Base-by-base conservation (phyloP, 768 basidiomycete species). In the Trametes punicea region DNA sequence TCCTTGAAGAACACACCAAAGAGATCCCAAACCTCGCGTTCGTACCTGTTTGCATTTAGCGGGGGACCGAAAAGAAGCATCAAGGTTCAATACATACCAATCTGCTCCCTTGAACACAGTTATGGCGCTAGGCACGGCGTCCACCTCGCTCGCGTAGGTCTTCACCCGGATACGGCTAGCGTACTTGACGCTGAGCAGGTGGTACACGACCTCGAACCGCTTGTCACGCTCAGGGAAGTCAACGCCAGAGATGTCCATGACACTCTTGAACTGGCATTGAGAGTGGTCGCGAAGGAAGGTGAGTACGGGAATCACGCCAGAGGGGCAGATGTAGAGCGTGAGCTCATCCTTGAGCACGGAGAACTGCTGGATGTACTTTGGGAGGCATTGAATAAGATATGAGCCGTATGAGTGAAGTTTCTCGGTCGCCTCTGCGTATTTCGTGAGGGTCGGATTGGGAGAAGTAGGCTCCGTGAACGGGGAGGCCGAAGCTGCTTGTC, bases 361-460 rank as follows among this genome's bases (percentile, higher is more conserved):
- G 79, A 96, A 98, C 72, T 98, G 97, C 73, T 98, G 96, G 69
- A 99, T 84, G 77, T 85, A 97, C 77, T 97, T 98, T 50, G 96
- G 96, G 21, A 98, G 84, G 69, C 89, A 93, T 67, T 95, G 90
- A 46, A 81, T 86, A 65, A 98, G 79, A 75, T 97, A 98, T 53
- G 94, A 90, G 66, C 93, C 96, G 65, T 93, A 98, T 34, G 83
- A 82, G 71, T 98, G 96, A 33, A 98, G 77, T 20, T 83, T 77
- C 68, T 89, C 84, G 16, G 90, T 85, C 38, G 88, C 80, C 65
- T 83, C 80, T 5, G 85, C 83, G 68, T 88, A 85, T 66, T 81
- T 80, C 50, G 83, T 81, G 18, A 86, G 73, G 15, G 91, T 81
- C 1, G 88, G 91, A 73, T 98, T 95, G 23, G 89, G 84, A 9